Conservation (phyloP, 164 flowering plant genomes). For the Santalum album region DNA sequence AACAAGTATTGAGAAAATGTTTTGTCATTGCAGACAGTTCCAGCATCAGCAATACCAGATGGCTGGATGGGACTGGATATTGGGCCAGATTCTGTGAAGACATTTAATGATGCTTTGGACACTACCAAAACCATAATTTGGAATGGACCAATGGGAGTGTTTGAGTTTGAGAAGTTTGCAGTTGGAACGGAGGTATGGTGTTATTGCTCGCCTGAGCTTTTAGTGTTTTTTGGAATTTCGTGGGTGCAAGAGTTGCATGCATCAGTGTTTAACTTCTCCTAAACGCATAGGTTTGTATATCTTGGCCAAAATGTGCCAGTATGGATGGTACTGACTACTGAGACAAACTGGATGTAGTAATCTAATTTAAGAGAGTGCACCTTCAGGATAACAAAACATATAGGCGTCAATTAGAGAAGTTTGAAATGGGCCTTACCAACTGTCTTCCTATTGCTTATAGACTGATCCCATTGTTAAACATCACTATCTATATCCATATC, state of each 20-base stretch:
- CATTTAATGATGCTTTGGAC: slow-evolving; percentile 62
- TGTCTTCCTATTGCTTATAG: background rate
- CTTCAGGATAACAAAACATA: background rate
- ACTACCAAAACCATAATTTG: slow-evolving; percentile 73
- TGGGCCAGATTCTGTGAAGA: slow-evolving; percentile 73
- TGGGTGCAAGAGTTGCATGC: background rate
- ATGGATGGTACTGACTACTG: too few species aligned
- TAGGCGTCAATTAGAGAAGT: background rate
- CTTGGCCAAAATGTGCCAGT: background rate
- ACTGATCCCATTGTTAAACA: background rate
- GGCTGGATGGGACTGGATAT: slow-evolving; percentile 94
- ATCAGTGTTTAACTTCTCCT: too few species aligned
- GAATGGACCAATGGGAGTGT: slow-evolving; percentile 92
- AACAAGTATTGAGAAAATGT: background rate
- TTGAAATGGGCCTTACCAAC: too few species aligned
- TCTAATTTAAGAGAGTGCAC: background rate
- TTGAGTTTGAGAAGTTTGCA: slow-evolving; percentile 72
- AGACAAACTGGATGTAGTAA: background rate
- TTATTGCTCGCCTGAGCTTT: background rate
- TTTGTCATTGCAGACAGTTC: slow-evolving; percentile 44
- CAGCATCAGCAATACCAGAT: slow-evolving; percentile 68
- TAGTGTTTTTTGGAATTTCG: background rate
- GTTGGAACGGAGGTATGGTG: slow-evolving; percentile 61
- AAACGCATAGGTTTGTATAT: background rate
- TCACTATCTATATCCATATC: background rate